Percentiles rank a stretch among this genome's conserved stretches.
These are phyloP conservation scores for Botryosphaeria dothidea DNA, from an alignment of 2,329 filamentous ascomycete genomes.

Conservation along the genomic window DNA sequence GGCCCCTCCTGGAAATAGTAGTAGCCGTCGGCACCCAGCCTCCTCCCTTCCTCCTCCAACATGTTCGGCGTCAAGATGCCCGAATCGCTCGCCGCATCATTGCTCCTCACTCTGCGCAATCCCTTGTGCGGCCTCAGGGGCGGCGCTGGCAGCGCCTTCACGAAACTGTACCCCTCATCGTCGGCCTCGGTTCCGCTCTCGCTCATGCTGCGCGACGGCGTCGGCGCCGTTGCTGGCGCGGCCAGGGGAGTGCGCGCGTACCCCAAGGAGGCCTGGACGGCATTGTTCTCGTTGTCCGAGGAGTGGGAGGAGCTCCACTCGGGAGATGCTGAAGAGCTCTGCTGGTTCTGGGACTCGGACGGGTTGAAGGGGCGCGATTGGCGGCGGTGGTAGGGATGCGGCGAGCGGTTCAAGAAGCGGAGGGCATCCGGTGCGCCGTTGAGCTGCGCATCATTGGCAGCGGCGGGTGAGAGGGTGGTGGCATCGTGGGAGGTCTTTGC, in stretches of 20 bases:
- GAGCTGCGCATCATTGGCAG: background rate
- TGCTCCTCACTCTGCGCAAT: conserved; percentile 57
- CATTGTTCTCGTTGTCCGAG: conserved; percentile 1
- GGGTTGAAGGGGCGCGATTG: background rate
- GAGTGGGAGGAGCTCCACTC: conserved; percentile 6
- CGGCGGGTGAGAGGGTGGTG: background rate
- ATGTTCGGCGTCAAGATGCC: conserved; percentile 49
- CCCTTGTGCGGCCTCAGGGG: conserved; percentile 75
- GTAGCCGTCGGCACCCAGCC: conserved; percentile 29
- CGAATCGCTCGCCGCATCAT: conserved; percentile 21
- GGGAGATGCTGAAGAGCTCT: background rate
- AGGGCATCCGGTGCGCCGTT: conserved; percentile 21
- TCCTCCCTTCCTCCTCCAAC: conserved; percentile 49
- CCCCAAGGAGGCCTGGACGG: background rate
- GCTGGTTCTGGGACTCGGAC: background rate
- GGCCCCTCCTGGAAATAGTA: conserved; percentile 29
- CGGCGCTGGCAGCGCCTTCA: conserved; percentile 82
- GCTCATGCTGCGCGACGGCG: conserved; percentile 47
- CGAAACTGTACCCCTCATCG: conserved; percentile 75
- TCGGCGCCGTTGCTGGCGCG: background rate
- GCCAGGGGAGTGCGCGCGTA: background rate
- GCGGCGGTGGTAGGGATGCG: conserved; percentile 40
- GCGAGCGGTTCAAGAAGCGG: conserved; percentile 39
- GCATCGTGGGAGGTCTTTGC: background rate
- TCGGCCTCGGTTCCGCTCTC: conserved; percentile 95